Evolutionary conservation across 192 early-diverging fungal species (phyloP).

Genomic region (Geranomyces variabilis): DNA sequence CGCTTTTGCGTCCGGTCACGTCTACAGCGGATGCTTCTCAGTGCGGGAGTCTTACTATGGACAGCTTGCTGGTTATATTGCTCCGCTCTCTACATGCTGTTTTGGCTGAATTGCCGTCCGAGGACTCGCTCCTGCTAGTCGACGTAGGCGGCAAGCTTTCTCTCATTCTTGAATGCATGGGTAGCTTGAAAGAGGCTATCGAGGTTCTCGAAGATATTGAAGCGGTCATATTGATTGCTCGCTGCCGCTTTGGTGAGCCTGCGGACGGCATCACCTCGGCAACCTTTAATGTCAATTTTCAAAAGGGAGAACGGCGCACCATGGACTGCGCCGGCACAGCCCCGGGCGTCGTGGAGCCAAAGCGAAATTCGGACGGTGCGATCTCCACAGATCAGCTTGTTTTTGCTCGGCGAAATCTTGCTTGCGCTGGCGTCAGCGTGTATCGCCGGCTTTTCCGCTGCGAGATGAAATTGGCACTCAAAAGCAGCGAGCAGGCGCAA

Average conservation of each 20-base stretch:
- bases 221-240: constrained; percentile 18
- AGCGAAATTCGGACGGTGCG: not conserved
- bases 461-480: constrained; percentile 32
- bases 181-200: constrained; percentile 28
- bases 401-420: constrained; percentile 16
- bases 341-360: not conserved
- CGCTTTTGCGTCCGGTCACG: constrained; percentile 36
- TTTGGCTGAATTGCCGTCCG: constrained; percentile 30
- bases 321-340: no score
- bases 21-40: constrained; percentile 8
- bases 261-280: constrained; percentile 25
- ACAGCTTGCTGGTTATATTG: constrained; percentile 33
- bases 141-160: constrained; percentile 35
- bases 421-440: constrained; percentile 30
- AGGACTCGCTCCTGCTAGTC: constrained; percentile 37
- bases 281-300: constrained; percentile 40
- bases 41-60: constrained; percentile 14
- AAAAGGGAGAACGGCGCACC: not conserved
- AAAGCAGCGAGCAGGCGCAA: not conserved
- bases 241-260: constrained; percentile 33
- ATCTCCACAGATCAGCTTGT: not conserved
- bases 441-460: constrained; percentile 36
- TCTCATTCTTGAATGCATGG: constrained; percentile 39
- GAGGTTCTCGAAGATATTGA: constrained; percentile 36
- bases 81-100: constrained; percentile 36